Evolutionary conservation across 768 basidiomycete species (phyloP), one percentile per base, ranked within the genome.

Genomic region (Daedaleopsis sinensis): DNA sequence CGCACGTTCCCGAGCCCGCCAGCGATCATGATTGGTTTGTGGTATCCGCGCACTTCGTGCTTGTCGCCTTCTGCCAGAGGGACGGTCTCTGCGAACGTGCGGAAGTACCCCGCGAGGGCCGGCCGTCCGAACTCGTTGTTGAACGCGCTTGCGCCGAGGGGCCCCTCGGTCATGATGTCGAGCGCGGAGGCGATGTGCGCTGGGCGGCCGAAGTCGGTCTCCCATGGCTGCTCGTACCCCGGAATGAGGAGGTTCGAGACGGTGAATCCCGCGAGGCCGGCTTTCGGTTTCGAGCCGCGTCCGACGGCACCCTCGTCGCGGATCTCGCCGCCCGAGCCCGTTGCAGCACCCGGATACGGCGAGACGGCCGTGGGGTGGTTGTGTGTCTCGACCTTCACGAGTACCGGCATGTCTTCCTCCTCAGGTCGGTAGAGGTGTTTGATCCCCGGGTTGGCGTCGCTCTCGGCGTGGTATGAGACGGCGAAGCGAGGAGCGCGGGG

Each of bases 11-110:
- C 97, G 64, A 95, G 86, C 24, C 97, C 97, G 19, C 97, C 97
- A 9, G 97, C 96, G 65, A 99, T 91, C 97, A 99, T 99, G 79
- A 99, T 97, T 15, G 97, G 97, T 74, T 99, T 99, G 78, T 98
- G 97, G 74, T 98, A 99, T 0, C 97, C 97, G 56, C 96, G 79
- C n/a, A 94, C 77, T 72, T 94, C 91, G 27, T 74, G 76, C 54
- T 71, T 63, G 5, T 80, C 81, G 42, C 84, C 84, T 38, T 74
- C 72, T 10, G 79, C 76, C 35, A 84, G 72, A 21, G 88, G 82
- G 1, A 94, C 81, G 48, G 84, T 82, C 74, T 97, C 93, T 12
- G 89, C 82, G 76, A 97, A 98, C 0, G 97, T 96, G 50, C 97
- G 88, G 81, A 96, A 98, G 76, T 96, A 98, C 3, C 97, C 97